A percentile compares a stretch with the other conserved stretches of the same genome.
Evolutionary conservation across 495 filamentous ascomycete species (phyloP).

Genomic region (Aspergillus biplanus): DNA sequence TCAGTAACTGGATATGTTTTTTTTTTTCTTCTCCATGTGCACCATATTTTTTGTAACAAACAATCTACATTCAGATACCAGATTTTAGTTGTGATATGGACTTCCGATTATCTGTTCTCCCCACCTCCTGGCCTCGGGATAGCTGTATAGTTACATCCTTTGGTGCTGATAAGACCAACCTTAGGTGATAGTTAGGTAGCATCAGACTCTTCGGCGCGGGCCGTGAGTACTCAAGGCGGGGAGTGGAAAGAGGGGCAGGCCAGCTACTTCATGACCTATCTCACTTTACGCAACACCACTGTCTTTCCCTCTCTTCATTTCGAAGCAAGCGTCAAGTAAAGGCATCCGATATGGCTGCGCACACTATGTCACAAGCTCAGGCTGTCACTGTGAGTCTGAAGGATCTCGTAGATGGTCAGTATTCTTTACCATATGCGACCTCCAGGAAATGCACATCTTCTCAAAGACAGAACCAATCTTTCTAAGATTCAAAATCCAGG

Average conservation of each 20-base stretch:
- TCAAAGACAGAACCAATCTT: no score
- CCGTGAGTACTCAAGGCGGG: conserved; percentile 14
- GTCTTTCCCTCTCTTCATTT: neutral
- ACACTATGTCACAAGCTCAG: conserved; percentile 36
- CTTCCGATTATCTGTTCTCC: neutral
- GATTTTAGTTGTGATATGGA: neutral
- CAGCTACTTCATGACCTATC: neutral
- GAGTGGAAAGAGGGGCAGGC: neutral
- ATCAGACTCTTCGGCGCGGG: conserved; percentile 17
- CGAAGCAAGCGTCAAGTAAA: neutral
- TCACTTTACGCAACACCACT: neutral
- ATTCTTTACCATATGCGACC: neutral
- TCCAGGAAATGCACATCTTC: no score
- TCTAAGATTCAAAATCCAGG: conserved; percentile 45
- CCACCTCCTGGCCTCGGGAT: neutral
- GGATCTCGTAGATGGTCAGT: conserved; percentile 46
- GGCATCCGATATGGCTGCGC: conserved; percentile 24
- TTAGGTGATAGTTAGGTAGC: conserved; percentile 2
- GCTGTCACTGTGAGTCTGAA: conserved; percentile 59
- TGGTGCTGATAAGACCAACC: neutral
- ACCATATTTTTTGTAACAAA: neutral
- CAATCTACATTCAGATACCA: conserved; percentile 6
- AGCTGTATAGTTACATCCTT: neutral
- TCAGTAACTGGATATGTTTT: neutral
- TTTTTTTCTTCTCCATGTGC: neutral